Base-by-base conservation (phyloP, 2,329 filamentous ascomycete genomes). In the Beauveria brongniartii region DNA sequence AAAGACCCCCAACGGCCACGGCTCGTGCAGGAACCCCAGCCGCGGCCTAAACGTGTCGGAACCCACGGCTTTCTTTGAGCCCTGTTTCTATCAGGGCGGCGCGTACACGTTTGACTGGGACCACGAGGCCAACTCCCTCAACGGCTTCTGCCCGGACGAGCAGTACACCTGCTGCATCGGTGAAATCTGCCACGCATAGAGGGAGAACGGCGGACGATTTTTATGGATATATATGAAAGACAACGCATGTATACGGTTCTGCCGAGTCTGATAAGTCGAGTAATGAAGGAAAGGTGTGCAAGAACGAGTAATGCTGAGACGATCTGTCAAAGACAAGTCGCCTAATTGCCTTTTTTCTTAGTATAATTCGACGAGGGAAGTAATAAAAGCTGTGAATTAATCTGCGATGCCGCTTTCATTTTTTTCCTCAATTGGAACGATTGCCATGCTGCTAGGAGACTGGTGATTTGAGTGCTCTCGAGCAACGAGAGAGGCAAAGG, bases 401-500 rank as follows among this genome's bases (percentile, higher is more conserved):
- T 37, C 34, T 37, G 34, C 5, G 5, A 6, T 5, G 14, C 5
- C 14, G 34, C 10, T 34, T 34, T 37, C 12, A 10, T 22, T 1
- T 2, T 16, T 3, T 37, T 3, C 2, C 12, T 5, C 34, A 37
- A 16, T 0, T 5, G 34, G 34, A 14, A 37, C 34, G 34, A 37
- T 37, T 16, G 12, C 12, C 34, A 37, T 37, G 34, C 12, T 37
- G 34, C 12, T 37, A 6, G 34, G 12, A 16, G 4, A 77, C 78
- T 52, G 73, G 78, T 55, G 73, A 78, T 55, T 72, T 74, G 9
- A 74, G 72, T 8, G 74, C 76, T 3, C 75, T 78, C 58, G 71
- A 70, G 61, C 73, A 80, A 61, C 71, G 74, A 59, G 80, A 79
- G 3, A 79, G 74, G 28, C 68, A 79, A 0, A 68, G 71, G 41